phyloP scores from a whole-genome alignment of 805 yeast species.

The Starmera dryadoides region DNA sequence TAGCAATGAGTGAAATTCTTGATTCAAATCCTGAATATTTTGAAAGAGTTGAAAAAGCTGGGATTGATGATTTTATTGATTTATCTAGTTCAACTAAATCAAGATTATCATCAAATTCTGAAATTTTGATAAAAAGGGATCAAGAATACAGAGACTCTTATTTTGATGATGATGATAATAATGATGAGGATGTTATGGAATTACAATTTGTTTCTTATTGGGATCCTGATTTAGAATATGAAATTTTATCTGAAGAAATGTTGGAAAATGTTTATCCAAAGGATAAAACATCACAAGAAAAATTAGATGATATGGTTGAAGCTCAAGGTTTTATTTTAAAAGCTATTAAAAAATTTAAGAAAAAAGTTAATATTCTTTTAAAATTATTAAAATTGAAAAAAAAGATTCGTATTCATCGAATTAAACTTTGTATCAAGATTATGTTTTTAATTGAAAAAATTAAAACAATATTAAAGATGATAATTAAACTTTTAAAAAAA shows the following conservation, averaged over 20 bases:
- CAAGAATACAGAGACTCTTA: not conserved
- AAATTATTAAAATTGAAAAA: slow-evolving; percentile 16
- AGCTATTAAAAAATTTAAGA: slow-evolving; percentile 6
- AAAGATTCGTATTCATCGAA: slow-evolving; percentile 6
- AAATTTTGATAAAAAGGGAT: not conserved
- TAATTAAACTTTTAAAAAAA: slow-evolving; percentile 9
- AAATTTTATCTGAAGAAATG: not conserved
- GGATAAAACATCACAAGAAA: not conserved
- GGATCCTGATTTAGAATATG: slow-evolving; percentile 2
- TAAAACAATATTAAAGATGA: slow-evolving; percentile 9
- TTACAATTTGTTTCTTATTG: not conserved
- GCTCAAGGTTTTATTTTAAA: slow-evolving; percentile 7
- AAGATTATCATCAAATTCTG: not conserved
- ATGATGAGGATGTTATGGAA: not conserved
- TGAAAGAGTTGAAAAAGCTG: not conserved
- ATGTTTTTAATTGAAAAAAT: slow-evolving; percentile 16
- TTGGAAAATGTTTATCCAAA: not conserved
- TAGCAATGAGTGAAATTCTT: slow-evolving; percentile 1
- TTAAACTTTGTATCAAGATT: slow-evolving; percentile 10
- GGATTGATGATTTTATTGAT: not conserved
- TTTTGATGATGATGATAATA: not conserved
- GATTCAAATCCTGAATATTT: not conserved
- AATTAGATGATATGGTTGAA: not conserved
- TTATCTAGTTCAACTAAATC: too few relatives aligned
- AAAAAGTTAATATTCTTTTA: slow-evolving; percentile 8